These are phyloP conservation scores for Dendrobium huoshanense DNA, from an alignment of 106 monocot genomes.

Conservation along the genomic window DNA sequence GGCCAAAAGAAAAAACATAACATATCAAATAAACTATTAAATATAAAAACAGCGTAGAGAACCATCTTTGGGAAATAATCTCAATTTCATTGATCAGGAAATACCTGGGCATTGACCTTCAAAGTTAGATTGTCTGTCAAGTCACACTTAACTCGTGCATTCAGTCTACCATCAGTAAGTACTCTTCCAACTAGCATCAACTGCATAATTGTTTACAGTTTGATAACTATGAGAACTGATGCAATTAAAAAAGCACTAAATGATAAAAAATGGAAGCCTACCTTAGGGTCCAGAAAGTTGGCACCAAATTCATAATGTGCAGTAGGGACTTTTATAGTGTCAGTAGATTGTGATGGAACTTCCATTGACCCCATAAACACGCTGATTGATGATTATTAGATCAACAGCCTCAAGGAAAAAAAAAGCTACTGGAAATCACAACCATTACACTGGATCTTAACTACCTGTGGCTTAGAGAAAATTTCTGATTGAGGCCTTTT, in stretches of 20 bases:
- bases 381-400: constrained; percentile 27
- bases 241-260: background rate
- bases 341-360: constrained; percentile 70
- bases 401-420: background rate
- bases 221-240: background rate
- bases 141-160: constrained; percentile 97
- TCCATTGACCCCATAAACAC: constrained; percentile 96
- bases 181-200: constrained; percentile 96
- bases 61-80: background rate
- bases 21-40: background rate
- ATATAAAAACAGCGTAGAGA: background rate
- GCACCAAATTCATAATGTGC: constrained; percentile 97
- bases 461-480: constrained; percentile 92
- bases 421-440: background rate
- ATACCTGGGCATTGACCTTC: constrained; percentile 93
- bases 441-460: background rate
- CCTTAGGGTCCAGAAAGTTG: constrained; percentile 96
- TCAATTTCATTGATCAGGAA: background rate
- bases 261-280: constrained; percentile 6
- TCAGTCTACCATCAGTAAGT: constrained; percentile 90
- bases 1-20: constrained; percentile 9
- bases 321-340: constrained; percentile 80
- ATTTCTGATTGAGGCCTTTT: constrained; percentile 90
- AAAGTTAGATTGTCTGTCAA: constrained; percentile 83
- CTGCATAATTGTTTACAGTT: constrained; percentile 29